Conservation (phyloP, 257 asterid species). For the Nyctanthes arbortristis region DNA sequence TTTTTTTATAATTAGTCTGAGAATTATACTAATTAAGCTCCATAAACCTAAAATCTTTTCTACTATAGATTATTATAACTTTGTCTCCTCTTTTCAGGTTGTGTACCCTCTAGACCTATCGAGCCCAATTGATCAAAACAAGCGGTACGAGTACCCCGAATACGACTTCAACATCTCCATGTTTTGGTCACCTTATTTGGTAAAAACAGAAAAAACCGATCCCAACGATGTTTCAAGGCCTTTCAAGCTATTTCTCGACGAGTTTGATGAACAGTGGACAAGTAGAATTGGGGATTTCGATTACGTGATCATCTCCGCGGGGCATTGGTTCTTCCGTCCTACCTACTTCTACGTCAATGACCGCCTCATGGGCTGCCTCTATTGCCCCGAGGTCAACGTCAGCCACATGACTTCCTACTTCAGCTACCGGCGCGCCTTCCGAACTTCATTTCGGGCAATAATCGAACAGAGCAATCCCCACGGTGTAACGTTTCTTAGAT, state of each 20-base stretch:
- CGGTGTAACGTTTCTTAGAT: constrained; percentile 60
- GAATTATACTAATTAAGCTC: not conserved
- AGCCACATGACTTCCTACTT: constrained; percentile 49
- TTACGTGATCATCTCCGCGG: constrained; percentile 78
- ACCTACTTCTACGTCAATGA: constrained; percentile 54
- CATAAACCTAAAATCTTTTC: no score
- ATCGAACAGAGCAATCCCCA: constrained; percentile 25
- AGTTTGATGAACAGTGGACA: constrained; percentile 64
- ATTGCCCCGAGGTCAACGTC: constrained; percentile 59
- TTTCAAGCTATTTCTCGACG: constrained; percentile 70
- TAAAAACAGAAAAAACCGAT: constrained; percentile 38
- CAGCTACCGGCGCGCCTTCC: constrained; percentile 80
- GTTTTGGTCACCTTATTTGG: constrained; percentile 84
- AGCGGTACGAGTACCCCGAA: constrained; percentile 56
- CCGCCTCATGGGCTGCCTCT: constrained; percentile 67
- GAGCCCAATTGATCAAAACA: constrained; percentile 49
- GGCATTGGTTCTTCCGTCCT: constrained; percentile 96
- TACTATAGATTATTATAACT: not conserved
- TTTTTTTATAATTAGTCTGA: not conserved
- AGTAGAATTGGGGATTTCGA: constrained; percentile 42
- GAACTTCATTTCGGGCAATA: constrained; percentile 71
- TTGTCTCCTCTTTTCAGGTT: constrained; percentile 28
- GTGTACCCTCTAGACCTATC: constrained; percentile 56
- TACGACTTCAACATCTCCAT: constrained; percentile 77
- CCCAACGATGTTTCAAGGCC: constrained; percentile 58